Conservation (phyloP, 1,139 yeast species). For the Yamadazyma dendronema region DNA sequence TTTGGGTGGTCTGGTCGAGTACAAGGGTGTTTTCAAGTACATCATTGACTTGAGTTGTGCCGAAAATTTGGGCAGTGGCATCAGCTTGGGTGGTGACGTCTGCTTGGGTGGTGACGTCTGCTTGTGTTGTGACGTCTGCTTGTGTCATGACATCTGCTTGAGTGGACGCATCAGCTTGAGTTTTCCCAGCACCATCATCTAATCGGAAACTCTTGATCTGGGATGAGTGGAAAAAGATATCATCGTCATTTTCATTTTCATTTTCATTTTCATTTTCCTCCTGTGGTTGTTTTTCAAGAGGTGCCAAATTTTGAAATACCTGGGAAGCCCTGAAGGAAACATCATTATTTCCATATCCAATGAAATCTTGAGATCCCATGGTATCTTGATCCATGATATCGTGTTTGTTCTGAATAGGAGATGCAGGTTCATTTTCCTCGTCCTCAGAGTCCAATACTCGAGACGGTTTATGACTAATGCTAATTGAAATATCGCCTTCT, state of each 20-base stretch:
- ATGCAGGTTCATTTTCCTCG: slow-evolving; percentile 15
- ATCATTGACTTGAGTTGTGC: slow-evolving; percentile 8
- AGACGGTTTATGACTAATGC: slow-evolving; percentile 8
- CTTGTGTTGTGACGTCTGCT: slow-evolving; percentile 7
- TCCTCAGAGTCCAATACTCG: slow-evolving; percentile 15
- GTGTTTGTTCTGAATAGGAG: too few relatives aligned
- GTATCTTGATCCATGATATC: too few relatives aligned
- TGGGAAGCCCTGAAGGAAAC: slow-evolving; percentile 11
- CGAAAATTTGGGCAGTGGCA: not conserved
- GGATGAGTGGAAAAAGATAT: slow-evolving; percentile 5
- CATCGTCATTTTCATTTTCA: not conserved
- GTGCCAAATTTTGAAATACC: slow-evolving; percentile 33
- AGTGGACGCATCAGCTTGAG: slow-evolving; percentile 1
- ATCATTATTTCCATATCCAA: slow-evolving; percentile 1
- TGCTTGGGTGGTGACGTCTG: slow-evolving; percentile 12
- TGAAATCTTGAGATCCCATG: slow-evolving; percentile 1
- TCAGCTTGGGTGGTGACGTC: slow-evolving; percentile 15
- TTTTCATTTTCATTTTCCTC: too few relatives aligned
- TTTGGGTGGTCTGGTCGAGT: slow-evolving; percentile 11
- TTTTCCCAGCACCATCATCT: not conserved
- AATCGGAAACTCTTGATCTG: slow-evolving; percentile 5
- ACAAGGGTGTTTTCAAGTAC: slow-evolving; percentile 6
- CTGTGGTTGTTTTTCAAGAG: slow-evolving; percentile 9
- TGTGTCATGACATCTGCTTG: slow-evolving; percentile 7
- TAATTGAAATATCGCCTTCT: slow-evolving; percentile 14